These are phyloP conservation scores for Carex arenaria DNA, from an alignment of 202 grass and related monocot species.

Conservation along the genomic window DNA sequence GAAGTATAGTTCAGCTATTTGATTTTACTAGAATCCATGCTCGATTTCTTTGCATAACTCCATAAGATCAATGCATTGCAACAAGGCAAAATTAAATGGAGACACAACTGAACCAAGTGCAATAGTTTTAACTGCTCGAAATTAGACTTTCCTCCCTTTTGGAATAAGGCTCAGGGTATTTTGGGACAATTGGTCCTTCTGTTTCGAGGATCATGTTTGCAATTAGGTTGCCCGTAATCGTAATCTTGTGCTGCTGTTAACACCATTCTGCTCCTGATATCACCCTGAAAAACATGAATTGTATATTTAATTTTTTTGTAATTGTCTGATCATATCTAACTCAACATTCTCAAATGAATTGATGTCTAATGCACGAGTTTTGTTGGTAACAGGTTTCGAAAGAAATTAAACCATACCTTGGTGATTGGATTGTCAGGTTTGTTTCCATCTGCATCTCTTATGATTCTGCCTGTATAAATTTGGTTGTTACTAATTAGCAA, in stretches of 20 bases:
- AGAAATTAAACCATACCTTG: conserved; percentile 13
- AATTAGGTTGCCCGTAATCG: conserved; percentile 64
- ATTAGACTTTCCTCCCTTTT: background rate
- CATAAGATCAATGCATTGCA: too few relatives aligned
- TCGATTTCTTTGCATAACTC: background rate
- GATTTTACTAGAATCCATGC: background rate
- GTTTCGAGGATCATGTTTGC: conserved; percentile 62
- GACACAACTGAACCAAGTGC: background rate
- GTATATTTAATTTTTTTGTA: conserved; percentile 1
- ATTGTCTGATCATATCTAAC: background rate
- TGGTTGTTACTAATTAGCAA: conserved; percentile 19
- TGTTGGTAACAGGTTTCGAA: background rate
- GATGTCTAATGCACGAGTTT: background rate
- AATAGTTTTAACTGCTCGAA: conserved; percentile 14
- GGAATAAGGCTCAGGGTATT: conserved; percentile 4
- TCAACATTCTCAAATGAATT: background rate
- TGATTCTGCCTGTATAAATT: conserved; percentile 45
- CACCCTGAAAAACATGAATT: conserved; percentile 43
- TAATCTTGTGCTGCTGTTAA: conserved; percentile 75
- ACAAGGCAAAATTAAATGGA: background rate
- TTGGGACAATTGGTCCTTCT: conserved; percentile 41
- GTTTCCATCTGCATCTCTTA: conserved; percentile 32
- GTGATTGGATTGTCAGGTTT: conserved; percentile 3
- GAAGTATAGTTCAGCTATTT: background rate
- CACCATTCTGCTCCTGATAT: conserved; percentile 64